Conservation (phyloP, 192 early-diverging fungal species). For the Phycomyces nitens region DNA sequence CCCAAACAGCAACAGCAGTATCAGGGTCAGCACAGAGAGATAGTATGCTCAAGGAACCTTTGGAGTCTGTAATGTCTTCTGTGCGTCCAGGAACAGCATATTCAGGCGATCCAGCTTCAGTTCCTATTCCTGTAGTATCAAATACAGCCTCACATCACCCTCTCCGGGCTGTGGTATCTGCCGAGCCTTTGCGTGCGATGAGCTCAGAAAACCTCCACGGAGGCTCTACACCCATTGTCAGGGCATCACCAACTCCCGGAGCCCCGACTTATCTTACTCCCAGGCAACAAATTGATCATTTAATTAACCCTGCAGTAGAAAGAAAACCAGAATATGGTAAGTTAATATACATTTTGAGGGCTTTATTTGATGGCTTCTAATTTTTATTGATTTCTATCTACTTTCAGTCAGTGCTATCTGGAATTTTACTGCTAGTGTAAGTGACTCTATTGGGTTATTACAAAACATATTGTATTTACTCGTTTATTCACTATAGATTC, state of each 20-base stretch:
- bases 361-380: too few species aligned
- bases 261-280: too few species aligned
- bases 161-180: too few species aligned
- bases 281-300: too few species aligned
- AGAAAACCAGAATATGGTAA: neutral
- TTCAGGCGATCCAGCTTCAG: neutral
- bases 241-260: too few species aligned
- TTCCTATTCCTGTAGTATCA: too few species aligned
- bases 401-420: constrained; percentile 4
- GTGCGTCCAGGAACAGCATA: neutral
- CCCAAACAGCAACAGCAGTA: neutral
- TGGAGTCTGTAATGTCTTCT: neutral
- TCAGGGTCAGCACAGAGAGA: neutral
- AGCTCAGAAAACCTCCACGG: too few species aligned
- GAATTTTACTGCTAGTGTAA: constrained; percentile 13
- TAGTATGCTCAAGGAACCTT: neutral
- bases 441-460: neutral
- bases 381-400: neutral
- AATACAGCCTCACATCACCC: too few species aligned
- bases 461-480: neutral
- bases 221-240: too few species aligned
- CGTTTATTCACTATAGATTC: constrained; percentile 30
- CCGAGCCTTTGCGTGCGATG: too few species aligned
- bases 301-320: neutral
- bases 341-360: too few species aligned